These are phyloP conservation scores for Boletus pseudo-olivaceus DNA, from an alignment of 768 basidiomycete genomes.

Conservation along the genomic window DNA sequence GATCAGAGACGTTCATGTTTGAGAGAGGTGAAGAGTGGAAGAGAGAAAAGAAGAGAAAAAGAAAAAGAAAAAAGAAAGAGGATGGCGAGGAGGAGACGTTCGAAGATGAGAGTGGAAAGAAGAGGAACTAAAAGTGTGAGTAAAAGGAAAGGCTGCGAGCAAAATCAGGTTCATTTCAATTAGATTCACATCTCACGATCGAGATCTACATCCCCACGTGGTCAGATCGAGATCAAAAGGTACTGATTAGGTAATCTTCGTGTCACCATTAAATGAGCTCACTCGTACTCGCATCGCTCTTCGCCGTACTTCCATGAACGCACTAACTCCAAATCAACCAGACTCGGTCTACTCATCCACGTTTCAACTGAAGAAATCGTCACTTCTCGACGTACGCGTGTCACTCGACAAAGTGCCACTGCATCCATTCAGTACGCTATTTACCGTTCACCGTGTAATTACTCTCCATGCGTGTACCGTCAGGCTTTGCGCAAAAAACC, in stretches of 20 bases:
- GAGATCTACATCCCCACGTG: constrained; percentile 30
- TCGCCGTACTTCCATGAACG: not conserved
- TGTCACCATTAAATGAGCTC: too few species aligned
- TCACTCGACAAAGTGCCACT: too few species aligned
- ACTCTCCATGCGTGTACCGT: too few species aligned
- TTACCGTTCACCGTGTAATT: too few species aligned
- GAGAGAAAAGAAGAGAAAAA: not conserved
- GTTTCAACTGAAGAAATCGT: too few species aligned
- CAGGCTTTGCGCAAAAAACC: too few species aligned
- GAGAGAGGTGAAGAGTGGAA: not conserved
- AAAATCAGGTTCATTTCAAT: constrained; percentile 35
- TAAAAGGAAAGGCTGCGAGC: constrained; percentile 26
- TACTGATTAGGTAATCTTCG: not conserved
- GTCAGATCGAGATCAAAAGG: constrained; percentile 29
- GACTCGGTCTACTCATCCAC: too few species aligned
- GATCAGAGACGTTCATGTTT: constrained; percentile 63
- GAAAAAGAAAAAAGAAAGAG: not conserved
- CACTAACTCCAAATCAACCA: too few species aligned
- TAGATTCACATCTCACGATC: constrained; percentile 33
- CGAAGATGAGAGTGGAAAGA: constrained; percentile 26
- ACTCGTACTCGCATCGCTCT: not conserved
- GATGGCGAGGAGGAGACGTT: constrained; percentile 8
- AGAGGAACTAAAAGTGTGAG: constrained; percentile 27
- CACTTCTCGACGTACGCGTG: too few species aligned
- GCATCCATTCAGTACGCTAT: too few species aligned